These are phyloP conservation scores for Eurotiales sp. DNA, from an alignment of 2,329 filamentous ascomycete species.

Conservation along the genomic window DNA sequence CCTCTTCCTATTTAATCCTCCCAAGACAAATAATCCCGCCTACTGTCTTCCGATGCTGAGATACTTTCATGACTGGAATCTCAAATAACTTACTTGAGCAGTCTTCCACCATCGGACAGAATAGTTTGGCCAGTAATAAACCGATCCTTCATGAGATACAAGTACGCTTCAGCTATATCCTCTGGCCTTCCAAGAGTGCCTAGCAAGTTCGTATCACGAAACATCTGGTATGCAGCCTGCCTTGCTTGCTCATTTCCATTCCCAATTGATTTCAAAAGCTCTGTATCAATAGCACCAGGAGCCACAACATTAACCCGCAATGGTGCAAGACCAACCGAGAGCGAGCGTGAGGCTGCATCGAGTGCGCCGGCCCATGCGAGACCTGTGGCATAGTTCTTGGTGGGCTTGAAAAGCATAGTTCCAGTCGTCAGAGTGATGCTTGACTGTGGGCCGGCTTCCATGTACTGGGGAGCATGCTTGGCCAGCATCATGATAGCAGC, in stretches of 20 bases:
- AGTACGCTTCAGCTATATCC: conserved; percentile 44
- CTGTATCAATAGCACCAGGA: conserved; percentile 41
- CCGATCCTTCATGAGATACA: conserved; percentile 42
- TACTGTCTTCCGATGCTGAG: too few species aligned
- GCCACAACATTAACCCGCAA: conserved; percentile 42
- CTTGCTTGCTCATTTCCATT: too few species aligned
- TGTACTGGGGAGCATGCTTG: conserved; percentile 37
- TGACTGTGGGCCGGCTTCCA: conserved; percentile 24
- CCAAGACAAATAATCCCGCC: too few species aligned
- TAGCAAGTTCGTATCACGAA: too few species aligned
- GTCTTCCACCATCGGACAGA: too few species aligned
- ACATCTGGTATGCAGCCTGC: too few species aligned
- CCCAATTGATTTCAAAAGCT: conserved; percentile 30
- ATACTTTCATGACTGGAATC: too few species aligned
- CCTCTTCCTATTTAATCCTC: too few species aligned
- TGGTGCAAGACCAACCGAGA: conserved; percentile 42
- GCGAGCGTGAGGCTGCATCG: conserved; percentile 33
- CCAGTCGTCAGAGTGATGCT: conserved; percentile 43
- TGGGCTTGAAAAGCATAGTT: conserved; percentile 21
- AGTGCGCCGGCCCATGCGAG: too few species aligned
- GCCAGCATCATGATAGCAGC: conserved; percentile 35
- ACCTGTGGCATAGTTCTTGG: too few species aligned
- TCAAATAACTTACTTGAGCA: too few species aligned
- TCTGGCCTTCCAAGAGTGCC: conserved; percentile 25
- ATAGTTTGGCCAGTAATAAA: too few species aligned